Base-by-base conservation (phyloP, 805 yeast genomes). In the Candida argentea region DNA sequence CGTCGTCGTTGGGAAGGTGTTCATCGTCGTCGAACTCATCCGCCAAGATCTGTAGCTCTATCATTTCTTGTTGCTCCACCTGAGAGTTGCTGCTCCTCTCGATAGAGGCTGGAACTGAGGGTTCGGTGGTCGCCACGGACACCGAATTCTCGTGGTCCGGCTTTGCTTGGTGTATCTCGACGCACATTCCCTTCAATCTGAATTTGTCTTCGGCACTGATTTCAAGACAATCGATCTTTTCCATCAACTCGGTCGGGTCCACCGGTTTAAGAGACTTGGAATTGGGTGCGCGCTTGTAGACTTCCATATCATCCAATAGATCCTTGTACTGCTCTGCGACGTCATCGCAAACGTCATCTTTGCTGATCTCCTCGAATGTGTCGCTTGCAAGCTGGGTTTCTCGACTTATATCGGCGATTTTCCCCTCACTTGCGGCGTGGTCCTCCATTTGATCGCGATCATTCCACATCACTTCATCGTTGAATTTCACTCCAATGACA, bases 281-380 rank as follows among this genome's bases (percentile, higher is more conserved):
- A 18, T 13, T 42, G 14, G 39, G 41, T 20, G 46, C 41, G 14
- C 61, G 55, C 0, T 70, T 70, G 17, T 38, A 25, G 5, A 57
- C 27, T 25, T 43, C 61, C 63, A 59, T 52, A 31, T 59, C 65
- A 14, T 52, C 41, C 6, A 56, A 37, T 20, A 59, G 41, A 26
- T 55, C 59, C 14, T 31, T 31, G 5, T 57, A 12, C 29, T 52
- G 55, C 5, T 46, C 44, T 5, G 30, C 33, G 3, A 27, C 28
- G 5, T 33, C 29, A 13, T 29, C 33, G 2, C 18, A 9, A 6
- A 4, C 4, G 6, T 4, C 9, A 4, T 21, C 28, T 16, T 22
- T n/a, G n/a, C n/a, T n/a, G n/a, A n/a, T n/a, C n/a, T n/a, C n/a
- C n/a, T n/a, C n/a, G n/a, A n/a, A n/a, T n/a, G n/a, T n/a, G n/a